phyloP scores from a whole-genome alignment of 169 alveolate species.

The Besnoitia besnoiti region DNA sequence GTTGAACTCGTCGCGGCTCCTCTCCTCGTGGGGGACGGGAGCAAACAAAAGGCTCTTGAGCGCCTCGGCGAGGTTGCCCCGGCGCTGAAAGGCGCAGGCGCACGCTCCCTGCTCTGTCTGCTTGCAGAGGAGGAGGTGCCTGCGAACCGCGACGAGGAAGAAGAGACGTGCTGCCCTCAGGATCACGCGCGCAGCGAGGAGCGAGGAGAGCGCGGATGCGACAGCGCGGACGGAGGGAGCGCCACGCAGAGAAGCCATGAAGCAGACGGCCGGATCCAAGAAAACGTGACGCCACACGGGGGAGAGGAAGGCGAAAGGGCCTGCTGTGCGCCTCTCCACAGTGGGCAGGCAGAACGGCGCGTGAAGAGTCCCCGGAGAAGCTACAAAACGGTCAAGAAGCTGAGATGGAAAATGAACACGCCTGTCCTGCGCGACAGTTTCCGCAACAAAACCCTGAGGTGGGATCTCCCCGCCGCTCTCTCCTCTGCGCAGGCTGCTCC shows the following conservation, averaged over 20 bases:
- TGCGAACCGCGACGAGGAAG: background rate
- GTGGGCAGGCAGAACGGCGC: no score
- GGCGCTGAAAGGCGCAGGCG: background rate
- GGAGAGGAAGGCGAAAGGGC: no score
- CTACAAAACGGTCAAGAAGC: background rate
- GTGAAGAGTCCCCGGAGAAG: no score
- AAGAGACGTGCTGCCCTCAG: background rate
- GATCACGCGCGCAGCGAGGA: background rate
- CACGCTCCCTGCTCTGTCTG: background rate
- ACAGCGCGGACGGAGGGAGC: background rate
- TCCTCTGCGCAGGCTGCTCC: background rate
- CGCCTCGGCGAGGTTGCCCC: background rate
- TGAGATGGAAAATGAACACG: background rate
- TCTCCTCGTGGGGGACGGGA: background rate
- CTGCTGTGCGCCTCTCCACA: no score
- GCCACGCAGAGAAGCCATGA: background rate
- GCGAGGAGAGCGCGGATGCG: background rate
- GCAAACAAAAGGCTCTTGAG: background rate
- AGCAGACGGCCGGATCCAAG: background rate
- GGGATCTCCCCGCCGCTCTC: conserved; percentile 6
- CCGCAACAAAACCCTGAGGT: conserved; percentile 1
- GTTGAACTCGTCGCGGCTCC: background rate
- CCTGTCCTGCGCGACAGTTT: background rate
- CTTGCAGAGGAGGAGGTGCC: background rate
- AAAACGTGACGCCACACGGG: background rate